Evolutionary conservation across 2,329 filamentous ascomycete species (phyloP).

Genomic region (Colletotrichum melonis): DNA sequence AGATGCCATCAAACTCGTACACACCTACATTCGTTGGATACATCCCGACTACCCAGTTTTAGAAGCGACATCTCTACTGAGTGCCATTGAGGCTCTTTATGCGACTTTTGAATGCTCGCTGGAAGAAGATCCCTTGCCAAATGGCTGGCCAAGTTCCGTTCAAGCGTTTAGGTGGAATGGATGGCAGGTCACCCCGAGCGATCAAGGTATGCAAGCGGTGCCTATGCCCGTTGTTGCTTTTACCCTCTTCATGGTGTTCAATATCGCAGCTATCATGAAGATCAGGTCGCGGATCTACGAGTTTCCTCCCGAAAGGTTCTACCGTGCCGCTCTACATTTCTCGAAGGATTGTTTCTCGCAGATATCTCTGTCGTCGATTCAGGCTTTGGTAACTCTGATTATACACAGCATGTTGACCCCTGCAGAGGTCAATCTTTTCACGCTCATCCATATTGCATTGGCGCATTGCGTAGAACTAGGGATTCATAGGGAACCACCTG

Average conservation of each 20-base stretch:
- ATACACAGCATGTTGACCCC: conserved; percentile 48
- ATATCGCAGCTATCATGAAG: conserved; percentile 47
- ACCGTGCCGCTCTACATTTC: conserved; percentile 44
- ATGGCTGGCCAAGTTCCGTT: conserved; percentile 38
- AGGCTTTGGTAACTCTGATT: conserved; percentile 45
- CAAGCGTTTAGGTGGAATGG: conserved; percentile 40
- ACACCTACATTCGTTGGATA: conserved; percentile 39
- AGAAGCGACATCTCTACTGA: conserved; percentile 37
- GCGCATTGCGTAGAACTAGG: conserved; percentile 51
- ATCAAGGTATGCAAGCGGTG: conserved; percentile 6
- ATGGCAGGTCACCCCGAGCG: conserved; percentile 11
- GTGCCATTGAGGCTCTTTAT: conserved; percentile 39
- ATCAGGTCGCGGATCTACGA: conserved; percentile 47
- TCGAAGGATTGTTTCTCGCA: conserved; percentile 46
- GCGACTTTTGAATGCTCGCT: conserved; percentile 29
- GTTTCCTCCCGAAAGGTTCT: conserved; percentile 47
- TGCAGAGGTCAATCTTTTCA: conserved; percentile 49
- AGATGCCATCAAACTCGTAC: conserved; percentile 37
- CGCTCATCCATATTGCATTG: conserved; percentile 48
- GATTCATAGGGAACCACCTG: conserved; percentile 46
- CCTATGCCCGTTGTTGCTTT: conserved; percentile 43
- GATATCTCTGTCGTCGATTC: conserved; percentile 46
- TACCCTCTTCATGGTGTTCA: conserved; percentile 49
- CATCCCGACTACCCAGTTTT: conserved; percentile 40
- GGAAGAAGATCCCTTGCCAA: conserved; percentile 20